phyloP scores from a whole-genome alignment of 2,329 filamentous ascomycete genomes.

The Scedosporium boydii region DNA sequence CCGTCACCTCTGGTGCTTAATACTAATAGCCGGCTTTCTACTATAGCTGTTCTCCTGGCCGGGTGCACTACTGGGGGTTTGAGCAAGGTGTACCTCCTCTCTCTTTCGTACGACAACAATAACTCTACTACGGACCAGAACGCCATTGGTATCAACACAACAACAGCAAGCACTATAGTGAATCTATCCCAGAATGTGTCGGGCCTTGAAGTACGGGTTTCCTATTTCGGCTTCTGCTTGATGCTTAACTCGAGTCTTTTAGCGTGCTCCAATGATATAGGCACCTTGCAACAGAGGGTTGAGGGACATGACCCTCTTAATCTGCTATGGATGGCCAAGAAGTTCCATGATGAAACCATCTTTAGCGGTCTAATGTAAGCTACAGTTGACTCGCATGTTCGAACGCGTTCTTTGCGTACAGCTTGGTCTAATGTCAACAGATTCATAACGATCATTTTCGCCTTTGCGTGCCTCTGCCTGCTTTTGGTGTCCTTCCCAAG shows the following conservation, averaged over 20 bases:
- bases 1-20: neutral
- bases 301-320: conserved; percentile 2
- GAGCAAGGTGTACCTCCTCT: conserved; percentile 1
- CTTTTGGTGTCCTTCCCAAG: neutral
- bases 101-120: neutral
- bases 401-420: neutral
- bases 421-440: neutral
- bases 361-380: conserved; percentile 3
- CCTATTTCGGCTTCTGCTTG: conserved; percentile 4
- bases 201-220: conserved; percentile 1
- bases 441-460: neutral
- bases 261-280: neutral
- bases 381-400: neutral
- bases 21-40: neutral
- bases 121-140: neutral
- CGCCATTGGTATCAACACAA: neutral
- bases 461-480: neutral
- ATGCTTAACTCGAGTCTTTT: neutral
- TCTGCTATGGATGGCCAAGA: neutral
- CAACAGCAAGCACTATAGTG: neutral
- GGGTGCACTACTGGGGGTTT: conserved; percentile 4
- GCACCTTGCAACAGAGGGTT: neutral
- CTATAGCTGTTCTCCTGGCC: conserved; percentile 3
- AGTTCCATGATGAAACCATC: conserved; percentile 2
- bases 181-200: neutral